Percentiles rank a stretch among this genome's conserved stretches.
Evolutionary conservation across 1,139 yeast species (phyloP).

Genomic region (Yamadazyma conglobata): DNA sequence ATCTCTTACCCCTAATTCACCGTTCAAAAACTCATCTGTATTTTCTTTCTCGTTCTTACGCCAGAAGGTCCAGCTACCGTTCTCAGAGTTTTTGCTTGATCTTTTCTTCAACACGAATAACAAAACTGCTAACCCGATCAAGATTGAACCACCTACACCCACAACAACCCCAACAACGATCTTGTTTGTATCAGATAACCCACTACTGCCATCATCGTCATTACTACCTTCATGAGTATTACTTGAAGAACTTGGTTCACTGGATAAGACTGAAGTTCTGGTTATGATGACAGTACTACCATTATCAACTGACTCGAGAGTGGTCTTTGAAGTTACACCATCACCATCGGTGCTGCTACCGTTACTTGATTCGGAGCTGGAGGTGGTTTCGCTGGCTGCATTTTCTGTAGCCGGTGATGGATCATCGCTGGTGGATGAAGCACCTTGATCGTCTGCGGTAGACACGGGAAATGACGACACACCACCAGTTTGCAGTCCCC

Average conservation of each 20-base stretch:
- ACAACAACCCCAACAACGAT: constrained; percentile 52
- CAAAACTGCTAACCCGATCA: constrained; percentile 34
- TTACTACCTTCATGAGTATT: constrained; percentile 10
- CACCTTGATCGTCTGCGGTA: neutral
- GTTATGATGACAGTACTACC: constrained; percentile 42
- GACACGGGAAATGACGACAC: no score
- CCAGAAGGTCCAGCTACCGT: constrained; percentile 51
- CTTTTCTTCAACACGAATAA: constrained; percentile 36
- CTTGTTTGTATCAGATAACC: constrained; percentile 42
- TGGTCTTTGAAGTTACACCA: constrained; percentile 20
- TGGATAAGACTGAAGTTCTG: constrained; percentile 28
- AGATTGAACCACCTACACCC: constrained; percentile 47
- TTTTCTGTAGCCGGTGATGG: constrained; percentile 4
- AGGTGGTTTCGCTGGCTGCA: neutral
- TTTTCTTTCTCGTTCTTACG: constrained; percentile 45
- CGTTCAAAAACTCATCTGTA: constrained; percentile 57
- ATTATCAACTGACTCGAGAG: constrained; percentile 30
- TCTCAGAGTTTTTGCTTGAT: constrained; percentile 25
- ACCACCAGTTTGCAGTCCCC: no score
- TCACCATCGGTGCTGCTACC: neutral
- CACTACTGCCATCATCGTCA: constrained; percentile 17
- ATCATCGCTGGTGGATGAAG: constrained; percentile 2
- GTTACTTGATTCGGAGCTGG: neutral
- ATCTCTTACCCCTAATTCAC: constrained; percentile 53
- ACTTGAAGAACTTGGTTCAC: constrained; percentile 28